phyloP scores from a whole-genome alignment of 257 asterid genomes.

The Scutellaria baicalensis region DNA sequence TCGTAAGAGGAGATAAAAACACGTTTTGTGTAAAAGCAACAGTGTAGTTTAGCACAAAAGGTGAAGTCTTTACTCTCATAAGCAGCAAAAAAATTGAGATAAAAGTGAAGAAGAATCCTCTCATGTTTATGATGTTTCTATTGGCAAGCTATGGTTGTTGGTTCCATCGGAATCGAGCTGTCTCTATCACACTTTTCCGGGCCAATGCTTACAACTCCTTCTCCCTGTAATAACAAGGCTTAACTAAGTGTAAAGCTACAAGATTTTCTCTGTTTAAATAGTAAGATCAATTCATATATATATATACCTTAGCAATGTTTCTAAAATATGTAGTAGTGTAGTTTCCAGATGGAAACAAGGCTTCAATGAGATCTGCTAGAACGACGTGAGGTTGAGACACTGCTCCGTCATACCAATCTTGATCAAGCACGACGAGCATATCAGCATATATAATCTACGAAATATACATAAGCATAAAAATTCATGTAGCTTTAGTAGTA shows the following conservation, averaged over 20 bases:
- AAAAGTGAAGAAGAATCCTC: not conserved
- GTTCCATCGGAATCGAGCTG: constrained; percentile 66
- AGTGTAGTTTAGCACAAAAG: not conserved
- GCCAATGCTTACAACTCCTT: constrained; percentile 51
- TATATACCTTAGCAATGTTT: constrained; percentile 90
- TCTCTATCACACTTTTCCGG: constrained; percentile 76
- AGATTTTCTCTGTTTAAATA: not conserved
- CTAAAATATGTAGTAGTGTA: constrained; percentile 59
- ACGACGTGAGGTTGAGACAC: constrained; percentile 88
- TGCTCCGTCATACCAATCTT: constrained; percentile 95
- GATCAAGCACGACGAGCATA: not conserved
- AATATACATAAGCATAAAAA: too few species aligned
- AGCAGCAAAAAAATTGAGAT: not conserved
- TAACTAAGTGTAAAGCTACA: not conserved
- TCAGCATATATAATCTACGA: too few species aligned
- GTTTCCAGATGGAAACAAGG: constrained; percentile 67
- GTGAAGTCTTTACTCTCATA: not conserved
- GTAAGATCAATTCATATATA: not conserved
- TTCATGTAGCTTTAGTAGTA: too few species aligned
- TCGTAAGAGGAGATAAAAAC: not conserved
- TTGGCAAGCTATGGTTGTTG: constrained; percentile 48
- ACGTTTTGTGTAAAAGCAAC: too few species aligned
- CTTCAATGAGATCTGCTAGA: constrained; percentile 74
- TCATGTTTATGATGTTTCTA: not conserved
- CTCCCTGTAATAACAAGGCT: constrained; percentile 46